These are phyloP conservation scores for Globisporangium barbulae DNA, from an alignment of 352 stramenopile genomes.

Conservation along the genomic window DNA sequence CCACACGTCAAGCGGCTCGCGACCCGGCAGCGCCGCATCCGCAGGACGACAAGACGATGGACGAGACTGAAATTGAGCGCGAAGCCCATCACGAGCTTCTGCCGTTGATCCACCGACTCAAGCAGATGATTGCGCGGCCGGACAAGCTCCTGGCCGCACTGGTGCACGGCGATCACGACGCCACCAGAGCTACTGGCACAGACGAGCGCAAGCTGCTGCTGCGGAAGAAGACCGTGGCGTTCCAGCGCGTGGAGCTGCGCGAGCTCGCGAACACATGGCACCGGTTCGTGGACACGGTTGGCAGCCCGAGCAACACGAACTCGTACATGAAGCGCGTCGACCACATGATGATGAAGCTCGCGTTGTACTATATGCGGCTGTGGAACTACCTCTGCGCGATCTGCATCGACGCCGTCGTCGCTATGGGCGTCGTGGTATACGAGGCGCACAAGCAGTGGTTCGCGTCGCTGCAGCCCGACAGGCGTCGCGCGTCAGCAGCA, in stretches of 20 bases:
- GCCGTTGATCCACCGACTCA: slow-evolving; percentile 44
- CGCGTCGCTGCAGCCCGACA: slow-evolving; percentile 25
- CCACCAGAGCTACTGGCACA: not conserved
- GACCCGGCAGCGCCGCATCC: not conserved
- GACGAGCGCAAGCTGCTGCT: slow-evolving; percentile 25
- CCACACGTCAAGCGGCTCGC: not conserved
- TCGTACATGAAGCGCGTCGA: slow-evolving; percentile 29
- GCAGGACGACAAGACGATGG: slow-evolving; percentile 7
- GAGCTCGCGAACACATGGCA: slow-evolving; percentile 27
- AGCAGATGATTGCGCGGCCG: slow-evolving; percentile 43
- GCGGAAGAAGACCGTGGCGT: slow-evolving; percentile 29
- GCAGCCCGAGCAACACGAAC: slow-evolving; percentile 1
- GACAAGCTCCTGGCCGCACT: slow-evolving; percentile 48
- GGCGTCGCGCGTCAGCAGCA: slow-evolving; percentile 1
- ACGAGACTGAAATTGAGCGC: slow-evolving; percentile 3
- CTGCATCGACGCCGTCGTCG: slow-evolving; percentile 39
- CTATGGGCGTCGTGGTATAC: slow-evolving; percentile 28
- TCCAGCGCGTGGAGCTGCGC: slow-evolving; percentile 35
- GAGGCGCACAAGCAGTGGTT: slow-evolving; percentile 19
- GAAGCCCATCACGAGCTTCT: slow-evolving; percentile 28
- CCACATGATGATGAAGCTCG: slow-evolving; percentile 51
- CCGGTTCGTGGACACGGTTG: slow-evolving; percentile 24
- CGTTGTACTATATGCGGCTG: slow-evolving; percentile 50
- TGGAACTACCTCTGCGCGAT: slow-evolving; percentile 45
- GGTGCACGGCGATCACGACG: slow-evolving; percentile 1